A percentile compares a stretch with the other conserved stretches of the same genome.
phyloP scores from a whole-genome alignment of 1,284 basidiomycete species.

The Marasmius fiardii region DNA sequence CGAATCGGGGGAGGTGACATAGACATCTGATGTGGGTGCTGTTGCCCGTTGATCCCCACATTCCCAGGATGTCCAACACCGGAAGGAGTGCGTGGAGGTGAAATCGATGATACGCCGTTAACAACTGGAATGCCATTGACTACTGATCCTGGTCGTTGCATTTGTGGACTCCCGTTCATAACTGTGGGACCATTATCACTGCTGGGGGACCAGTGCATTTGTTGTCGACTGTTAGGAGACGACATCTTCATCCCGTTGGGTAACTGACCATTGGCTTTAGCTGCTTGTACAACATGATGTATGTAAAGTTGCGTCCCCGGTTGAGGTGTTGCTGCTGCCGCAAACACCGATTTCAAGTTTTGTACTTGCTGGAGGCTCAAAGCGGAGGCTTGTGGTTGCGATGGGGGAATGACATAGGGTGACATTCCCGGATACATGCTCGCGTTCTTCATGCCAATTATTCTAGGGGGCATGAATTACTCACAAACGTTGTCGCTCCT shows the following conservation, averaged over 20 bases:
- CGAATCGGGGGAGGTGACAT: neutral
- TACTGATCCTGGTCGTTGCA: constrained; percentile 23
- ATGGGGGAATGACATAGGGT: constrained; percentile 9
- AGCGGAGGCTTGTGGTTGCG: constrained; percentile 26
- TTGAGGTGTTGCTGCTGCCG: constrained; percentile 30
- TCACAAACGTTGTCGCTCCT: no score
- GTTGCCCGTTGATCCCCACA: neutral
- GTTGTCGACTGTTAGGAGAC: constrained; percentile 30
- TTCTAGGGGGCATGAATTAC: no score
- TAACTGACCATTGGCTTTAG: constrained; percentile 25
- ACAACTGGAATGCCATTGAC: constrained; percentile 27
- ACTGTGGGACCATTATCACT: neutral
- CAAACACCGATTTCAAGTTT: constrained; percentile 48
- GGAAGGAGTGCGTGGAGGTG: constrained; percentile 37
- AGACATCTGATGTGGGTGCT: neutral
- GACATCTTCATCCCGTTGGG: constrained; percentile 28
- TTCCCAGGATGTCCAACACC: neutral
- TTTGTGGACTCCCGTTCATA: constrained; percentile 12
- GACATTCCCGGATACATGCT: neutral
- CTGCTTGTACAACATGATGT: constrained; percentile 22
- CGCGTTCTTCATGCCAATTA: no score
- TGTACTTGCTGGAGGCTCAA: constrained; percentile 54
- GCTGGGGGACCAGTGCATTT: constrained; percentile 36
- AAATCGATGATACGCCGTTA: constrained; percentile 31
- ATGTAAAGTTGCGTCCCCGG: constrained; percentile 33